Evolutionary conservation across 2,329 filamentous ascomycete genomes (phyloP), one percentile per base, ranked within the genome.

Genomic region (Neonectria sp.): DNA sequence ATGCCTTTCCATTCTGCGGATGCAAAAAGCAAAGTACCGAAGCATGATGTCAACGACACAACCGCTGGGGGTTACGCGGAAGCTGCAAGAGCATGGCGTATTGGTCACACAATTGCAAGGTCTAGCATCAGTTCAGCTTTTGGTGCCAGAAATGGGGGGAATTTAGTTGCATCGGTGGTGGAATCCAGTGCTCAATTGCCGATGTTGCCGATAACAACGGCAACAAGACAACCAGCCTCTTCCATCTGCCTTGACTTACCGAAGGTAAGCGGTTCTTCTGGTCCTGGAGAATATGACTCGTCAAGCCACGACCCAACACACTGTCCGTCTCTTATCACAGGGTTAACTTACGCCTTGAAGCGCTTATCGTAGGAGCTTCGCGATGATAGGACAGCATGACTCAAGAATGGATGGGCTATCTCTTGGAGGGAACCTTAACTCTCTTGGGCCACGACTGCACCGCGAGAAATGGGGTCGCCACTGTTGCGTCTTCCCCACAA

Each of bases 361-460:
- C 6, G 43, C 62, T 65, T 65, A 65, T 65, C 56, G 51, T 33
- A 46, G 48, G 37, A 48, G 31, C 21, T 35, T 43, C 51, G n/a
- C 37, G 33, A 45, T 40, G 62, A 65, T 56, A 55, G 56, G 21
- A 33, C 45, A 2, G 15, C 40, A 24, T n/a, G 25, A 51, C 24
- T 33, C 31, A n/a, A 24, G 24, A 35, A 55, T 21, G 15, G 40
- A n/a, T 9, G 27, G 27, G 49, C 40, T 60, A 48, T 51, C 62
- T n/a, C 3, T n/a, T 31, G 31, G 25, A 58, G 56, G 40, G 15
- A 55, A 60, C 29, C 43, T 37, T 65, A 55, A 51, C 62, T 51
- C 2, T 37, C 27, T 40, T 48, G 40, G 62, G 56, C 21, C 13
- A 48, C 29, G 43, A 11, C 27, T 60, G 31, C 29, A 40, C 48